Evolutionary conservation across 768 basidiomycete species (phyloP), one percentile per base, ranked within the genome.

Genomic region (Tricholoma saponaceum): DNA sequence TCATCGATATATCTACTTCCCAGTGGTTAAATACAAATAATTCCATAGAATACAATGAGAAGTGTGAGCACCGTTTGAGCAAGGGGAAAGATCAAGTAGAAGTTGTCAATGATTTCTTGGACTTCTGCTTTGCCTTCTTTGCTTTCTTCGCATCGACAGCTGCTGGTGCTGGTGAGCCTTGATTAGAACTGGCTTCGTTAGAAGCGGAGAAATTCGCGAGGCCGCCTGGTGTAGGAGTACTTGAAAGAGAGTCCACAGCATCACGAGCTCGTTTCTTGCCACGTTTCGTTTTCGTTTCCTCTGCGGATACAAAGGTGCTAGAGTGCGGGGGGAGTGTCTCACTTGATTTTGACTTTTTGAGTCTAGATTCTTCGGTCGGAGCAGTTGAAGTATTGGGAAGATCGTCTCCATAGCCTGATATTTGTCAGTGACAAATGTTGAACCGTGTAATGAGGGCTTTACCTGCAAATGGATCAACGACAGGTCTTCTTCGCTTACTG

Each of bases 391-490:
- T 22, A 3, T 18, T 23, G 20, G 60, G 49, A 32, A 54, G 44
- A 12, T 71, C 70, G 43, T 76, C 75, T 22, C 70, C 73, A 51
- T 74, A 75, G 5, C 75, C 78, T 77, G 56, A 25, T 13, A 52
- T 30, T 26, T 8, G 46, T 52, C 8, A 49, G 20, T 52, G 51
- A 56, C 26, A 22, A 9, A 30, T n/a, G 18, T 44, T 35, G 32
- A 33, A 20, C 49, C 46, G 50, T 54, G 49, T 14, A 20, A 4
- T 35, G 26, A 4, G 56, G 55, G 18, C 32, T 68, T 8, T 64
- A 85, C 89, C 87, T 57, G 84, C 80, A 62, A 90, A 90, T 5
- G 85, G 84, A 69, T 90, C 88, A 26, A 87, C 65, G 0, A 69
- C 71, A 26, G 79, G 76, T 62, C 85, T 76, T 67, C 79, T 78